These are phyloP conservation scores for Fusarium temperatum DNA, from an alignment of 2,329 filamentous ascomycete genomes.

Conservation along the genomic window DNA sequence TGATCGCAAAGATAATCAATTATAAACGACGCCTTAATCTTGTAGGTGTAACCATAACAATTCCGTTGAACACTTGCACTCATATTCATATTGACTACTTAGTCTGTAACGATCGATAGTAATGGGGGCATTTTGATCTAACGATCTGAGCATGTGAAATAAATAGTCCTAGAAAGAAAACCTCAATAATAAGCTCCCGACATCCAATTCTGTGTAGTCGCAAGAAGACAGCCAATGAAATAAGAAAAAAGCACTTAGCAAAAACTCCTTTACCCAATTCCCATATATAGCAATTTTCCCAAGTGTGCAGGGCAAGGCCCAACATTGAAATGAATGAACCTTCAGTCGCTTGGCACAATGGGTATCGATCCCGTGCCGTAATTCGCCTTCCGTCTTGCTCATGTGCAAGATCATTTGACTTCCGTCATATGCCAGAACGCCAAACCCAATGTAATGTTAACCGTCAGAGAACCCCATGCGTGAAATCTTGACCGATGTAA, in stretches of 20 bases:
- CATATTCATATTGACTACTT: slow-evolving; percentile 29
- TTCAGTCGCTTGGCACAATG: slow-evolving; percentile 19
- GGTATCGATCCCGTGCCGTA: slow-evolving; percentile 24
- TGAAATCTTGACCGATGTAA: slow-evolving; percentile 14
- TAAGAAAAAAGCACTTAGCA: slow-evolving; percentile 17
- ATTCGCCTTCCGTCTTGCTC: slow-evolving; percentile 34
- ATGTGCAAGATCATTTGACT: slow-evolving; percentile 33
- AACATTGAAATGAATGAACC: slow-evolving; percentile 32
- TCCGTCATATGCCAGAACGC: slow-evolving; percentile 41
- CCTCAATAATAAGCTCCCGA: background rate
- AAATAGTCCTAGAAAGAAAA: background rate
- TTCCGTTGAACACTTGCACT: background rate
- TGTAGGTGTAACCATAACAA: background rate
- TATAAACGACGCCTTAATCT: background rate
- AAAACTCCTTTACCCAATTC: slow-evolving; percentile 40
- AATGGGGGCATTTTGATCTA: slow-evolving; percentile 17
- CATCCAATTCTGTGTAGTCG: slow-evolving; percentile 15
- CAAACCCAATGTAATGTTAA: slow-evolving; percentile 38
- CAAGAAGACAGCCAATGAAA: slow-evolving; percentile 11
- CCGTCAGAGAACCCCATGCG: slow-evolving; percentile 17
- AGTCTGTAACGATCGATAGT: slow-evolving; percentile 38
- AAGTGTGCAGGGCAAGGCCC: slow-evolving; percentile 13
- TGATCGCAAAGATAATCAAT: background rate
- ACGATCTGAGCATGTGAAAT: background rate
- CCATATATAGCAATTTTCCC: slow-evolving; percentile 32